Evolutionary conservation across 495 filamentous ascomycete species (phyloP), one percentile per base, ranked within the genome.

Genomic region (Hyaloscypha hepaticicola): DNA sequence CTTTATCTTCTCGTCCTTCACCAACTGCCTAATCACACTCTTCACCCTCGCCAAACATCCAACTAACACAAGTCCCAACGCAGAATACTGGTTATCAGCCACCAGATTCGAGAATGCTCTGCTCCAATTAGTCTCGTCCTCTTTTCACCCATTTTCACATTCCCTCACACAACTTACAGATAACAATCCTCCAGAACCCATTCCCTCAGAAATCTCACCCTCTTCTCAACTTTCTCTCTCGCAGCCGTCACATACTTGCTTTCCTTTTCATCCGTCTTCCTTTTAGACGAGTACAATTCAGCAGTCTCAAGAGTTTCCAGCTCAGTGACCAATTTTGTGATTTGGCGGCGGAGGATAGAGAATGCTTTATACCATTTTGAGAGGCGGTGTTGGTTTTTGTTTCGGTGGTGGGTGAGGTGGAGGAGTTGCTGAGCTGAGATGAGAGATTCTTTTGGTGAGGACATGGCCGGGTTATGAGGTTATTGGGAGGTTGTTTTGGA

Each of bases 301-400:
- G 62, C 65, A 2, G 45, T 60, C 41, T 69, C 57, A 1, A 66
- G 53, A 1, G 28, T 51, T 27, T 80, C 70, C 27, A 86, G 52
- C 59, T 76, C 79, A 4, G 58, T 65, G 7, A 81, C 67, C 6
- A 93, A 72, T 68, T 82, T 84, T 34, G 73, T 71, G 21, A 88
- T 67, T 61, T 80, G 81, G 14, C 90, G 88, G 49, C 87, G 83
- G 51, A 95, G 76, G 65, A 86, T 81, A 38, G 84, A 82, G 51
- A 92, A 77, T 74, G 82, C 79, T 70, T 84, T 84, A 84, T 88
- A 95, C 91, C 91, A 95, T 67, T 82, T 85, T 3, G 85, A 76
- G 41, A 77, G 76, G 41, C 83, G 83, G 73, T 94, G 90, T 75
- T 95, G 91, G 74, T 94, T 94, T 68, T 87, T 87, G 76, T 93